These are phyloP conservation scores for Fusarium sp. DNA, from an alignment of 2,329 filamentous ascomycete genomes.

Conservation along the genomic window DNA sequence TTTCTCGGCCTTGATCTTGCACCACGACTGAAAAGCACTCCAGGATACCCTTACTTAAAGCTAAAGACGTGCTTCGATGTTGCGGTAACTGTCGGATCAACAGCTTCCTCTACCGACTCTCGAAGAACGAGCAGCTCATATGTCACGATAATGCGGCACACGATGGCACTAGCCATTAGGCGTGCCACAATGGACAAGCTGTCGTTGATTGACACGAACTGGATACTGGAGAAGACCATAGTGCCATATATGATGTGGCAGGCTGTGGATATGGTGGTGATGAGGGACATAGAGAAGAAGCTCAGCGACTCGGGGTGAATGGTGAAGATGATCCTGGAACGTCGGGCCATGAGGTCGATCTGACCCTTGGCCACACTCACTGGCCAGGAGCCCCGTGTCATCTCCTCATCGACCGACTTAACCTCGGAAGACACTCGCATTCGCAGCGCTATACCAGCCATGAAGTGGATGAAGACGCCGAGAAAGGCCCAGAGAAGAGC, in stretches of 20 bases:
- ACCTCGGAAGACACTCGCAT: slow-evolving; percentile 4
- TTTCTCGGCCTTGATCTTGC: not conserved
- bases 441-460: slow-evolving; percentile 7
- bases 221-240: slow-evolving; percentile 13
- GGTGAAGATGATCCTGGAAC: slow-evolving; percentile 12
- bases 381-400: slow-evolving; percentile 5
- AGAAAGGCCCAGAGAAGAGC: slow-evolving; percentile 23
- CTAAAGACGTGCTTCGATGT: slow-evolving; percentile 4
- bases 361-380: slow-evolving; percentile 5
- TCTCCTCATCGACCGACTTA: slow-evolving; percentile 2
- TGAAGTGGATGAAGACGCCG: slow-evolving; percentile 13
- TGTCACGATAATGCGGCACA: slow-evolving; percentile 11
- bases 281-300: slow-evolving; percentile 10
- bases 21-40: not conserved
- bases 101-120: slow-evolving; percentile 14
- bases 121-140: slow-evolving; percentile 15
- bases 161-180: slow-evolving; percentile 13
- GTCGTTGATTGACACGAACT: slow-evolving; percentile 24
- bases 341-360: slow-evolving; percentile 12
- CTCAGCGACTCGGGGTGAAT: slow-evolving; percentile 13
- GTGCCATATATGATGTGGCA: slow-evolving; percentile 24
- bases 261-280: slow-evolving; percentile 13
- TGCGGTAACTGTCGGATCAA: not conserved
- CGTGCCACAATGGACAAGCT: slow-evolving; percentile 12
- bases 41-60: not conserved